Evolutionary conservation across 345 rosid species (phyloP).

Genomic region (Populus euphratica): DNA sequence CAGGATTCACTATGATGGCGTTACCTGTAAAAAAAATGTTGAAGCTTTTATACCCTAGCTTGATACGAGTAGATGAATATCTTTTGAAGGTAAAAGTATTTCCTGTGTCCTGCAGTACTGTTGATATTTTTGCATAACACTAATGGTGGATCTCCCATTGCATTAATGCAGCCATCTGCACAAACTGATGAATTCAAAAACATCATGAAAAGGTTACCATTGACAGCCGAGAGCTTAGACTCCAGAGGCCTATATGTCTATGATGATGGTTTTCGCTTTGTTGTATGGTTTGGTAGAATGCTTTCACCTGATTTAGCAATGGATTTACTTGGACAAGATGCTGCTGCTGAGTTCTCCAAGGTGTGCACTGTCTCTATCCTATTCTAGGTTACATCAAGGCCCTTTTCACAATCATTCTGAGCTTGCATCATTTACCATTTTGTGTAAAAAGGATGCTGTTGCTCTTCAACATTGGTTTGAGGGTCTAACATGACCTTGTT

Average conservation of each 20-base stretch:
- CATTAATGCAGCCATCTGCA: constrained; percentile 58
- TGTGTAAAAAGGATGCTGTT: neutral
- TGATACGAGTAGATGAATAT: constrained; percentile 79
- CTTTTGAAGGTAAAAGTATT: constrained; percentile 58
- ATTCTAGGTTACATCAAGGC: neutral
- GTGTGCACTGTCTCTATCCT: constrained; percentile 33
- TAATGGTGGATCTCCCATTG: constrained; percentile 17
- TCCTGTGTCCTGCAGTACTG: neutral
- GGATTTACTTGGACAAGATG: constrained; percentile 81
- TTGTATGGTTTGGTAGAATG: constrained; percentile 93
- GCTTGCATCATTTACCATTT: neutral
- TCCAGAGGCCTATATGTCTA: constrained; percentile 86
- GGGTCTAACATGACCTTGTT: neutral
- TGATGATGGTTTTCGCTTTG: constrained; percentile 82
- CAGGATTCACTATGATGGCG: constrained; percentile 94
- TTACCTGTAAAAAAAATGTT: constrained; percentile 78
- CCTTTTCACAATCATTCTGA: neutral
- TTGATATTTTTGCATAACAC: neutral
- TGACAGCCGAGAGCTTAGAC: constrained; percentile 83
- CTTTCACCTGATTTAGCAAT: constrained; percentile 79
- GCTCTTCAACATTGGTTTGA: neutral
- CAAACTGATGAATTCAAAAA: constrained; percentile 40
- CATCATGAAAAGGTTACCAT: constrained; percentile 50
- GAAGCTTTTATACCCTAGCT: constrained; percentile 82
- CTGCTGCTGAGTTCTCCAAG: constrained; percentile 85